Percentiles rank a stretch among this genome's conserved stretches.
phyloP scores from a whole-genome alignment of 305 asterid species.

The Andrographis paniculata region DNA sequence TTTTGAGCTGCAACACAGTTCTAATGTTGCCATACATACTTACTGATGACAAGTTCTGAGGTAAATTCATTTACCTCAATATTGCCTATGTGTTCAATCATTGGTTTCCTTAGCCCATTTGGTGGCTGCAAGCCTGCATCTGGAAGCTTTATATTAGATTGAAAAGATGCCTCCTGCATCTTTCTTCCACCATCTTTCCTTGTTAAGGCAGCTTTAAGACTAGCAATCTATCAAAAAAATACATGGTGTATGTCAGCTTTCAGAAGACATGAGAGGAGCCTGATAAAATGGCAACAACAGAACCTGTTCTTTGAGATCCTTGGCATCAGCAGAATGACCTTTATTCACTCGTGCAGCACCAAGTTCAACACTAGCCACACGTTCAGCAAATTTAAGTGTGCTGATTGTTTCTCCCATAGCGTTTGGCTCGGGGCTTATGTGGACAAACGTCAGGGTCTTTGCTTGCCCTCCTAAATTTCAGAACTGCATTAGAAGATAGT shows the following conservation, averaged over 20 bases:
- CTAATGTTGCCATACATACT: too few species aligned
- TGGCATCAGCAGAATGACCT: constrained; percentile 51
- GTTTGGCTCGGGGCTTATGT: constrained; percentile 73
- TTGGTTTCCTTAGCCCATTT: constrained; percentile 2
- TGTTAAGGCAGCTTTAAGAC: constrained; percentile 9
- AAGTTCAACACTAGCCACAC: constrained; percentile 82
- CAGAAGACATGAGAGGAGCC: background rate
- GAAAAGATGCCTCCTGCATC: background rate
- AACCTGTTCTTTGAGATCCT: constrained; percentile 85
- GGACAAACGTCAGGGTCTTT: constrained; percentile 87
- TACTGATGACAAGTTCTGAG: too few species aligned
- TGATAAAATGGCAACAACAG: background rate
- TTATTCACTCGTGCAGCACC: constrained; percentile 79
- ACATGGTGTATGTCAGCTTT: background rate
- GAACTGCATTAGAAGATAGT: background rate
- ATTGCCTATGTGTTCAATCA: constrained; percentile 3
- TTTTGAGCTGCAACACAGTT: background rate
- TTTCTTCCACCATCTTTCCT: background rate
- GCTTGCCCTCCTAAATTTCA: constrained; percentile 72
- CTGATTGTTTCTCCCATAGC: constrained; percentile 82
- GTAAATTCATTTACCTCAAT: constrained; percentile 3
- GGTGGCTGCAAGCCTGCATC: background rate
- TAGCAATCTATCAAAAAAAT: background rate
- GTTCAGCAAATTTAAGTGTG: constrained; percentile 91
- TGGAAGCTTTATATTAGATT: background rate